phyloP scores from a whole-genome alignment of 805 yeast species.

The Hanseniaspora lachancei region DNA sequence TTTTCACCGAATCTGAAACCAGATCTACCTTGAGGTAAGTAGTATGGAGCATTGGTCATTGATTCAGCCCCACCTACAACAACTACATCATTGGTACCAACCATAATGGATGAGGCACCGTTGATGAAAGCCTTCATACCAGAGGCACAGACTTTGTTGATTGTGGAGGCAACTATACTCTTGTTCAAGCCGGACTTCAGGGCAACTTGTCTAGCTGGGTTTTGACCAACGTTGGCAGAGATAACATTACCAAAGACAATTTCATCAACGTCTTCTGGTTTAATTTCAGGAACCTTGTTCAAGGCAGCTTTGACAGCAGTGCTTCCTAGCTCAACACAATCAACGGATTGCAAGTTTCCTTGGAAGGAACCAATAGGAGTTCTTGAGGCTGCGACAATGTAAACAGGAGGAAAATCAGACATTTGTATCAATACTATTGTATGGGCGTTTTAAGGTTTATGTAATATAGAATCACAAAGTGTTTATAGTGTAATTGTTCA shows the following conservation, averaged over 20 bases:
- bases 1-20: constrained; percentile 88
- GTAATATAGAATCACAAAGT: no score
- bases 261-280: constrained; percentile 72
- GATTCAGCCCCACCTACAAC: constrained; percentile 97
- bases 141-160: constrained; percentile 95
- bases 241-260: constrained; percentile 84
- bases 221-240: constrained; percentile 90
- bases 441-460: no score
- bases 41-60: constrained; percentile 92
- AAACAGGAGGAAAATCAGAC: constrained; percentile 36
- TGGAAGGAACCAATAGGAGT: constrained; percentile 95
- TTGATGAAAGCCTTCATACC: constrained; percentile 84
- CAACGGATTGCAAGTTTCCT: constrained; percentile 62
- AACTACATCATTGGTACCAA: constrained; percentile 84
- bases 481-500: no score
- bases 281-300: constrained; percentile 66
- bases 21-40: constrained; percentile 67
- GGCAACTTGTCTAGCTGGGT: constrained; percentile 97
- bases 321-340: constrained; percentile 78
- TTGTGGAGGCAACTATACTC: constrained; percentile 70
- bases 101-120: constrained; percentile 78
- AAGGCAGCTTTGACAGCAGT: constrained; percentile 85
- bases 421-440: no score
- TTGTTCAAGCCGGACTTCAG: constrained; percentile 75
- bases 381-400: constrained; percentile 82